phyloP scores from a whole-genome alignment of 179 eudicot genomes.

The Monotropa hypopitys region DNA sequence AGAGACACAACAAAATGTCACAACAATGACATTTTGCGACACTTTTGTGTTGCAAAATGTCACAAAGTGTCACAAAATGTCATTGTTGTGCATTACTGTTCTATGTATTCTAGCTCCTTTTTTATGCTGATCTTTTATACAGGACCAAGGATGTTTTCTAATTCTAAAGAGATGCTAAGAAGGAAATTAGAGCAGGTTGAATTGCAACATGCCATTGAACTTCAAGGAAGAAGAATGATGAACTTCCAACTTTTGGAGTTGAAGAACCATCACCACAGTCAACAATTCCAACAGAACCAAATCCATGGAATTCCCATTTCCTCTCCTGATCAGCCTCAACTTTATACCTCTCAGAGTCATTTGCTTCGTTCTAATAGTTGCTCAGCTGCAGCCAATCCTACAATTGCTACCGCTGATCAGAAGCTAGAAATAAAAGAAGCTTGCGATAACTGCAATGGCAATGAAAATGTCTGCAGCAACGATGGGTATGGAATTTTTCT shows the following conservation, averaged over 20 bases:
- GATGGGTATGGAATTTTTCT: slow-evolving; percentile 28
- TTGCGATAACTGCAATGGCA: slow-evolving; percentile 19
- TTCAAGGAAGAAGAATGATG: slow-evolving; percentile 68
- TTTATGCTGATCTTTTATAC: background rate
- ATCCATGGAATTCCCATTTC: slow-evolving; percentile 19
- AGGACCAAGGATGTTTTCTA: slow-evolving; percentile 56
- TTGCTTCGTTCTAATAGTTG: slow-evolving; percentile 16
- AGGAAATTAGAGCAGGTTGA: slow-evolving; percentile 66
- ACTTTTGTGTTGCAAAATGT: too few relatives aligned
- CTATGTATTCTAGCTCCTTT: background rate
- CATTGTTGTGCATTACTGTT: too few relatives aligned
- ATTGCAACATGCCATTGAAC: slow-evolving; percentile 63
- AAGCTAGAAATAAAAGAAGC: slow-evolving; percentile 24
- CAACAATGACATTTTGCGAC: too few relatives aligned
- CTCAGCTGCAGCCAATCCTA: slow-evolving; percentile 12
- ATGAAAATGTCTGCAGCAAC: slow-evolving; percentile 12
- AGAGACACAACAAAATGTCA: too few relatives aligned
- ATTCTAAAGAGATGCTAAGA: slow-evolving; percentile 50
- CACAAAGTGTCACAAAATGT: too few relatives aligned
- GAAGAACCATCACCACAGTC: slow-evolving; percentile 38
- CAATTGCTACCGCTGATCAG: slow-evolving; percentile 14
- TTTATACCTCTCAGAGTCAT: slow-evolving; percentile 14
- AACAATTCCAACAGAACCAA: slow-evolving; percentile 26
- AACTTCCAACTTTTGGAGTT: slow-evolving; percentile 59
- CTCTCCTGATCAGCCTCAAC: slow-evolving; percentile 19